Base-by-base conservation (phyloP, 1,139 yeast genomes). In the Kodamaea alishanica region DNA sequence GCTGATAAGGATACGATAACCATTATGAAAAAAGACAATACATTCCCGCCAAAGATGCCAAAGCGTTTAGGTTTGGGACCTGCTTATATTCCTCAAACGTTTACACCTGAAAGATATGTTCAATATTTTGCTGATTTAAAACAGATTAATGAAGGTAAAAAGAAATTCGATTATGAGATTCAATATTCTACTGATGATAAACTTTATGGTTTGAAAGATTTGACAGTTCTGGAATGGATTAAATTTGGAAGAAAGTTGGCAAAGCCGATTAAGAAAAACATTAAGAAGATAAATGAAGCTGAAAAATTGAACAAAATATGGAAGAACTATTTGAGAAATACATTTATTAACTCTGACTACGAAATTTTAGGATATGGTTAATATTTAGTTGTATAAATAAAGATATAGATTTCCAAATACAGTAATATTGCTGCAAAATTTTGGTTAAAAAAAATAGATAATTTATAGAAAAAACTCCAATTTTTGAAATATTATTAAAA, bases 81-180 rank as follows among this genome's bases (percentile, higher is more conserved):
- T 1, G 96, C 82, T 0, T 85, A 82, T 55, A 61, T 65, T 2
- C 77, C 80, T 1, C 95, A 86, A 60, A 57, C 79, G 10, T 84
- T 83, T 48, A 73, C 92, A 0, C 96, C 95, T 0, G 72, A 75
- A 35, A 67, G 78, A 44, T 87, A 82, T 56, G 79, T 79, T 1
- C 95, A 85, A 55, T 86, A 81, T 56, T 86, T 67, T 55, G 74
- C 81, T 8, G 87, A 87, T 56, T 67, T 86, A 47, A 65, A 71
- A 25, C 50, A 58, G 6, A 73, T 80, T 38, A 75, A 81, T 48
- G 48, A 58, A 2, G 77, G 78, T 1, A 52, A 66, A 22, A 68
- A 72, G 47, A 56, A 68, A 11, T 83, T 85, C 48, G 63, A 56
- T 6, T 85, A 69, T 53, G 78, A 83, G 48, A 63, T 82, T 11